A percentile compares a stretch with the other conserved stretches of the same genome.
phyloP scores from a whole-genome alignment of 148 eudicot species.

The Spergularia marina region DNA sequence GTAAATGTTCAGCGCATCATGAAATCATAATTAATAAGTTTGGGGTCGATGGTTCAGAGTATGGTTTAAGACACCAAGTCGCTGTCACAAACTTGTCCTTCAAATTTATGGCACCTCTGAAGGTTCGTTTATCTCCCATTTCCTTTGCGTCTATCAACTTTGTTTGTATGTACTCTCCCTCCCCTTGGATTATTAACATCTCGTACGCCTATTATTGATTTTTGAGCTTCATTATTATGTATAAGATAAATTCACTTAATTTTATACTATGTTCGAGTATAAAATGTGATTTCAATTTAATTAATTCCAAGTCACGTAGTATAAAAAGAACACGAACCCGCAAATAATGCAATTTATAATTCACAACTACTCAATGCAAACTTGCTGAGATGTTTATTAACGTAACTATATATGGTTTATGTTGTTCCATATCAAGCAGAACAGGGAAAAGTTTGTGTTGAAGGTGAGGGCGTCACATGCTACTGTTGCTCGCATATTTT shows the following conservation, averaged over 20 bases:
- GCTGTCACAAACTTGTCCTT: slow-evolving; percentile 71
- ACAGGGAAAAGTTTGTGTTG: slow-evolving; percentile 67
- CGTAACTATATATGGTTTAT: not conserved
- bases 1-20: slow-evolving; percentile 50
- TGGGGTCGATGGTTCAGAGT: slow-evolving; percentile 55
- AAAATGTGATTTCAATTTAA: no score
- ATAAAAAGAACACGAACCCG: no score
- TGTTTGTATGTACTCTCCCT: no score
- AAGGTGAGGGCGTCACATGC: slow-evolving; percentile 58
- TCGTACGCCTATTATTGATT: no score
- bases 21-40: slow-evolving; percentile 54
- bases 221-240: no score
- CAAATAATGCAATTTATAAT: no score
- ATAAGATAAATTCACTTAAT: no score
- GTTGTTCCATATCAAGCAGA: slow-evolving; percentile 32
- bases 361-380: no score
- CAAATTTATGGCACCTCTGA: slow-evolving; percentile 74
- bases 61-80: slow-evolving; percentile 49
- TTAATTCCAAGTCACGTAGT: no score
- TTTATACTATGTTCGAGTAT: no score
- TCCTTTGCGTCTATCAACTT: not conserved
- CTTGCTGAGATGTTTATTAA: no score
- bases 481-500: slow-evolving; percentile 69
- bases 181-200: not conserved
- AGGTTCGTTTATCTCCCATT: slow-evolving; percentile 36